Conservation (phyloP, 345 rosid species). For the Gossypium turneri region DNA sequence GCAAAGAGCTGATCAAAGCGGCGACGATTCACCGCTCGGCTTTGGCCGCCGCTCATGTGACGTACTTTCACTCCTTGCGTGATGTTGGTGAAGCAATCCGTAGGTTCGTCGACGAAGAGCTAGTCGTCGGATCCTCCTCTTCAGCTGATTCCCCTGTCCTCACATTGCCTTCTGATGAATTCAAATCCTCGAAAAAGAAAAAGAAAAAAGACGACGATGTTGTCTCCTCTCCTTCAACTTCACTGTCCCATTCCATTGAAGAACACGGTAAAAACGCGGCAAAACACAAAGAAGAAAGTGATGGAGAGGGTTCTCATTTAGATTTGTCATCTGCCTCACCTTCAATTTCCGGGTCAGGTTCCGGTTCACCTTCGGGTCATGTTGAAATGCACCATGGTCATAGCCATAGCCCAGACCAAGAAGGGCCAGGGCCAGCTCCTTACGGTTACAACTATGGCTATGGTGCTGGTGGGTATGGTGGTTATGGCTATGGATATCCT, state of each 20-base stretch:
- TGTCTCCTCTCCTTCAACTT: conserved; percentile 51
- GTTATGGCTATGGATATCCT: conserved; percentile 17
- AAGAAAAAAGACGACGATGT: conserved; percentile 17
- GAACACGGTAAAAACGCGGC: conserved; percentile 20
- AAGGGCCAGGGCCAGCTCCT: conserved; percentile 10
- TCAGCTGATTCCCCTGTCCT: conserved; percentile 66
- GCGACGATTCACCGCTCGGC: conserved; percentile 71
- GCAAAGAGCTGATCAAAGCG: conserved; percentile 62
- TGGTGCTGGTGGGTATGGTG: background rate
- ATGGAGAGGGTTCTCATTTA: conserved; percentile 52
- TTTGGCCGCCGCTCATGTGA: conserved; percentile 81
- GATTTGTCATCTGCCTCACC: conserved; percentile 62
- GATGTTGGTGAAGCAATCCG: conserved; percentile 79
- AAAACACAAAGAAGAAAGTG: conserved; percentile 30
- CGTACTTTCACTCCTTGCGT: conserved; percentile 63
- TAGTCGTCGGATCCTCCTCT: conserved; percentile 45
- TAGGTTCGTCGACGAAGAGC: conserved; percentile 76
- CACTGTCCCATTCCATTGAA: conserved; percentile 51
- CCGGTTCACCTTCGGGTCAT: conserved; percentile 47
- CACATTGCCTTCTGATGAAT: conserved; percentile 70
- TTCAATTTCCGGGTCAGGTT: conserved; percentile 40
- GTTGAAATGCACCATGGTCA: conserved; percentile 32
- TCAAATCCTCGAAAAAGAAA: conserved; percentile 33
- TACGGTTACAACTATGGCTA: conserved; percentile 18
- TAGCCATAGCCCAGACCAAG: conserved; percentile 24